Evolutionary conservation across 2,329 filamentous ascomycete species (phyloP).

Genomic region (Beauveria bassiana): DNA sequence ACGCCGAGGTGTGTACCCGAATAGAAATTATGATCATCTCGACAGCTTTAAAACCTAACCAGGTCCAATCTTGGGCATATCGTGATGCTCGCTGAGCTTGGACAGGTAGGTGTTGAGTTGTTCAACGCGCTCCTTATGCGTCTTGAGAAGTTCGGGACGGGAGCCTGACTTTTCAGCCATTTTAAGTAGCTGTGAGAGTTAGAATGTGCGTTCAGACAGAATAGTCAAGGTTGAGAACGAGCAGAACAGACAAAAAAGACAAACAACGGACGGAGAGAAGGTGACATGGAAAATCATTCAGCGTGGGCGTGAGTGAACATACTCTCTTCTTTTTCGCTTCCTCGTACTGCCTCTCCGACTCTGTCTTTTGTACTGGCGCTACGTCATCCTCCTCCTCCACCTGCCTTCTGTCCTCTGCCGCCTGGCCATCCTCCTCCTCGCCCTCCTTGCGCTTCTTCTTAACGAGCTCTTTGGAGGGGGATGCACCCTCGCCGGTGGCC

Average conservation of each 20-base stretch:
- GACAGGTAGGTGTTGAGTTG: constrained; percentile 92
- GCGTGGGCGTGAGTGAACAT: constrained; percentile 26
- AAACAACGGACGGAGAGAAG: not conserved
- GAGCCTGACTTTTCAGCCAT: constrained; percentile 53
- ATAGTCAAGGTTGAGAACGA: not conserved
- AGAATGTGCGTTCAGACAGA: not conserved
- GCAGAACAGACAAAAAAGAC: not conserved
- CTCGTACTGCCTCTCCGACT: constrained; percentile 72
- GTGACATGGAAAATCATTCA: not conserved
- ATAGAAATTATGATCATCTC: not conserved
- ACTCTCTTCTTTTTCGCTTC: constrained; percentile 76
- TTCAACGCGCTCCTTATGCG: constrained; percentile 93
- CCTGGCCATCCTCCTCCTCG: constrained; percentile 21
- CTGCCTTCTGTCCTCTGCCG: constrained; percentile 26
- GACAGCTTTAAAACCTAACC: constrained; percentile 30
- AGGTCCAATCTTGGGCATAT: constrained; percentile 71
- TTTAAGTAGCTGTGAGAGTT: constrained; percentile 60
- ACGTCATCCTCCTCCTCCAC: constrained; percentile 20
- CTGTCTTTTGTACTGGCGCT: constrained; percentile 58
- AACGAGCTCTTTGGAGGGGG: constrained; percentile 19
- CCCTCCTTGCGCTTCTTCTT: constrained; percentile 11
- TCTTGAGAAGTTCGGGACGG: constrained; percentile 77
- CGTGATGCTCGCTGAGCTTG: constrained; percentile 90
- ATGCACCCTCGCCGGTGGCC: constrained; percentile 22
- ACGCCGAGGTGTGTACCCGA: not conserved